Conservation (phyloP, 139 green algal genomes). For the Chlamydomonas sphaeroides region DNA sequence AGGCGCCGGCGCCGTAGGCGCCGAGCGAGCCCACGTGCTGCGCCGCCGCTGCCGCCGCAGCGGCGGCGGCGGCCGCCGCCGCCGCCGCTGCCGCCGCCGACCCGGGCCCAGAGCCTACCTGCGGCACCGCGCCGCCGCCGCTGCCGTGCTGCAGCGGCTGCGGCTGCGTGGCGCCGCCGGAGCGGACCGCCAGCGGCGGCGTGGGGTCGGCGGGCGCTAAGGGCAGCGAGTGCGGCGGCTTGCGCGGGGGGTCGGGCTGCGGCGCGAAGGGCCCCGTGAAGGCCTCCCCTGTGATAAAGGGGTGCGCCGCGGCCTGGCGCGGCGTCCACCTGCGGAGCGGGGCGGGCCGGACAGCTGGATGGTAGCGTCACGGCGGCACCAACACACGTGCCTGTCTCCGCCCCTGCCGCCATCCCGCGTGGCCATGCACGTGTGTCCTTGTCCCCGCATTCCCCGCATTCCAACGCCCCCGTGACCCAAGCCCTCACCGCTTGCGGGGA, state of each 20-base stretch:
- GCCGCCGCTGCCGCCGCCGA: not conserved
- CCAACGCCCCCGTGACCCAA: not conserved
- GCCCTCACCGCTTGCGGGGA: conserved; percentile 57
- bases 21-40: conserved; percentile 9
- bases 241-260: conserved; percentile 48
- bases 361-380: too few relatives aligned
- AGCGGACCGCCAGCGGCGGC: conserved; percentile 3
- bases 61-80: conserved; percentile 3
- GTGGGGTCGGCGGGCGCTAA: conserved; percentile 1
- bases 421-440: too few relatives aligned
- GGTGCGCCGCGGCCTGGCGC: conserved; percentile 85
- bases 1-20: not conserved
- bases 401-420: too few relatives aligned
- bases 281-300: conserved; percentile 86
- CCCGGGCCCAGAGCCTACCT: not conserved
- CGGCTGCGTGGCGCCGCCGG: not conserved
- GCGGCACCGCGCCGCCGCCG: not conserved
- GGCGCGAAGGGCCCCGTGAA: conserved; percentile 83
- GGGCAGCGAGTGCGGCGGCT: not conserved
- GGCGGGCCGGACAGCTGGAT: too few relatives aligned
- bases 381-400: too few relatives aligned
- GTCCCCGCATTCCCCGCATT: too few relatives aligned
- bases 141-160: not conserved
- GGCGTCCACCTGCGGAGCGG: conserved; percentile 78
- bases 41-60: not conserved